Percentiles rank a stretch among this genome's conserved stretches.
These are phyloP conservation scores for Ophiocordyceps unilateralis DNA, from an alignment of 2,329 filamentous ascomycete species.

Conservation along the genomic window DNA sequence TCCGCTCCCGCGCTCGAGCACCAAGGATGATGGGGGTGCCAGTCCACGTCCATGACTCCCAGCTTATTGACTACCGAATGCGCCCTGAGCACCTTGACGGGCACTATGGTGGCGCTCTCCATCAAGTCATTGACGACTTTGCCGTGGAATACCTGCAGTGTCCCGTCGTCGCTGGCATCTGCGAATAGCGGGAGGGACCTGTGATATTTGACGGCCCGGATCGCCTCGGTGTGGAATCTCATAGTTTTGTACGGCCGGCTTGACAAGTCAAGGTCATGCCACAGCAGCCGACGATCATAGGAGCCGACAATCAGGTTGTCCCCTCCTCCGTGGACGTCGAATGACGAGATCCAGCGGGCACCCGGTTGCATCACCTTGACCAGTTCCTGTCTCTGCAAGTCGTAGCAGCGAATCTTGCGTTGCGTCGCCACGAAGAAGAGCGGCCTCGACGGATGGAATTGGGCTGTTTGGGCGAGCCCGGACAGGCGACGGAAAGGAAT, in stretches of 20 bases:
- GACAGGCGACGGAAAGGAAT: constrained; percentile 71
- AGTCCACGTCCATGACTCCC: constrained; percentile 85
- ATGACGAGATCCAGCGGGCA: constrained; percentile 80
- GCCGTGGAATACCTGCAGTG: constrained; percentile 89
- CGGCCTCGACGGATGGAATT: constrained; percentile 86
- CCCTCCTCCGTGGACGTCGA: constrained; percentile 83
- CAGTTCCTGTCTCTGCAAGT: constrained; percentile 78
- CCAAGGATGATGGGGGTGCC: constrained; percentile 93
- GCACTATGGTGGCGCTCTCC: constrained; percentile 92
- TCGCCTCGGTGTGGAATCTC: constrained; percentile 83
- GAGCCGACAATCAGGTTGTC: constrained; percentile 90
- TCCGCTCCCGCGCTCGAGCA: constrained; percentile 87
- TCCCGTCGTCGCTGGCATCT: constrained; percentile 88
- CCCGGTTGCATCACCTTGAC: constrained; percentile 88
- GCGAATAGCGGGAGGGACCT: constrained; percentile 72
- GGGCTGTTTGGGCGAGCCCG: constrained; percentile 67
- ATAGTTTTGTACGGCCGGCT: constrained; percentile 89
- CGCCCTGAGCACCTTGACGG: constrained; percentile 81
- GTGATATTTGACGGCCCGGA: constrained; percentile 79
- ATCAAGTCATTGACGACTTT: constrained; percentile 89
- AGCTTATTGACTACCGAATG: constrained; percentile 75
- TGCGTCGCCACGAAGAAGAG: constrained; percentile 95
- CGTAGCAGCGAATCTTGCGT: constrained; percentile 82
- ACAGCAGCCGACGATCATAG: constrained; percentile 83
- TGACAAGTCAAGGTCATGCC: constrained; percentile 92